Evolutionary conservation across 164 flowering plant genomes (phyloP).

Genomic region (Malania oleifera): DNA sequence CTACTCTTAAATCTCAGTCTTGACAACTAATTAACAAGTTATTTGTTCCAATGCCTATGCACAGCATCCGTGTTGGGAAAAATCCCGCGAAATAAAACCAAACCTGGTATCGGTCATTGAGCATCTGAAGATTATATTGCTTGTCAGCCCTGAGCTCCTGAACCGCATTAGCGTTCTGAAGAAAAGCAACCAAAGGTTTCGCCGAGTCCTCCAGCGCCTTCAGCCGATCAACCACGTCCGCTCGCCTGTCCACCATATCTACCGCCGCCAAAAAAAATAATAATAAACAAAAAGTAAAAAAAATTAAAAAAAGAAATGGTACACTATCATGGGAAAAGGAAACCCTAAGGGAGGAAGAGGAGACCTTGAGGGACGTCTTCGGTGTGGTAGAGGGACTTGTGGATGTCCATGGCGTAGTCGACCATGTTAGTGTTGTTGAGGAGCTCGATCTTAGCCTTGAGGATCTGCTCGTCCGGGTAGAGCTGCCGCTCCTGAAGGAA

Average conservation of each 20-base stretch:
- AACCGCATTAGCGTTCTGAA: slow-evolving; percentile 67
- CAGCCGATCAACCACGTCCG: slow-evolving; percentile 73
- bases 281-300: background rate
- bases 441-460: slow-evolving; percentile 82
- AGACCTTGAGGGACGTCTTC: slow-evolving; percentile 93
- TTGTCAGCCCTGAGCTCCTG: slow-evolving; percentile 80
- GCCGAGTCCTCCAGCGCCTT: slow-evolving; percentile 84
- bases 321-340: background rate
- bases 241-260: slow-evolving; percentile 92
- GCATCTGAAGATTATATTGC: slow-evolving; percentile 89
- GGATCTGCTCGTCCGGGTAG: slow-evolving; percentile 67
- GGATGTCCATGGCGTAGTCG: slow-evolving; percentile 97
- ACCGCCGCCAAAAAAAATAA: slow-evolving; percentile 10
- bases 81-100: background rate
- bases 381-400: slow-evolving; percentile 76
- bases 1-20: too few relatives aligned
- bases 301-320: background rate
- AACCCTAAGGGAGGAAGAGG: too few relatives aligned
- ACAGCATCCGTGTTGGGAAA: too few relatives aligned
- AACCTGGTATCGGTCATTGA: slow-evolving; percentile 88
- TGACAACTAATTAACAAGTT: too few relatives aligned
- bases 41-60: too few relatives aligned
- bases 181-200: slow-evolving; percentile 64
- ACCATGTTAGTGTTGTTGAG: slow-evolving; percentile 96
- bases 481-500: slow-evolving; percentile 70